Evolutionary conservation across 1,139 yeast genomes (phyloP), one percentile per base, ranked within the genome.

Genomic region (Suhomyces panamericanus): DNA sequence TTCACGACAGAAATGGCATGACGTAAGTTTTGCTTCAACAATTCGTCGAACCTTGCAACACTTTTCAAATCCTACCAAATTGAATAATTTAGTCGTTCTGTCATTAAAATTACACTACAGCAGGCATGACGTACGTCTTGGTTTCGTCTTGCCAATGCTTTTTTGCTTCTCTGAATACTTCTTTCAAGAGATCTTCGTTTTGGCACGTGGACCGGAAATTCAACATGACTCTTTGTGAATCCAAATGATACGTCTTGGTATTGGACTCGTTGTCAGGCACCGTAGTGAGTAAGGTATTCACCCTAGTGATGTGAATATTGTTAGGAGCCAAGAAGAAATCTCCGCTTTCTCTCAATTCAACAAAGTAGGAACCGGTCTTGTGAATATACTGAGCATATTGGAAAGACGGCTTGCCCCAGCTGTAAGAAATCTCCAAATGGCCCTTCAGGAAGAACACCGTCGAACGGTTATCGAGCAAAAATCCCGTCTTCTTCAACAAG

Each of bases 361-460:
- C 96, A 46, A 95, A 80, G 52, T 91, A 88, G 1, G 88, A 83
- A 1, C 99, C 99, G 0, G 96, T 82, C 51, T 75, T 78, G 63
- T 95, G 99, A 44, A 95, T 84, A 58, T 86, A 95, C 63, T 95
- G 99, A 1, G 91, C 89, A 60, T 80, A 86, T 53, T 84, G 81
- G 67, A 87, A 91, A 20, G 74, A 72, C 1, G 96, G 96, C 48
- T 77, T 80, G 2, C 98, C 98, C 98, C 98, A 93, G 32, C 96
- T 87, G 62, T 90, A 91, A 13, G 75, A 64, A 26, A 88, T 79
- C 32, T 80, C 81, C 43, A 79, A 77, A 38, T 76, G 70, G 33
- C 73, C 79, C 42, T 68, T 69, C 62, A 70, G 73, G 59, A 85
- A 78, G 53, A 75, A 84, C 44, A 68, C 65, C 2, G 96, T 83